Base-by-base conservation (phyloP, 306 rosid genomes). In the Cicer pinnatifidum region DNA sequence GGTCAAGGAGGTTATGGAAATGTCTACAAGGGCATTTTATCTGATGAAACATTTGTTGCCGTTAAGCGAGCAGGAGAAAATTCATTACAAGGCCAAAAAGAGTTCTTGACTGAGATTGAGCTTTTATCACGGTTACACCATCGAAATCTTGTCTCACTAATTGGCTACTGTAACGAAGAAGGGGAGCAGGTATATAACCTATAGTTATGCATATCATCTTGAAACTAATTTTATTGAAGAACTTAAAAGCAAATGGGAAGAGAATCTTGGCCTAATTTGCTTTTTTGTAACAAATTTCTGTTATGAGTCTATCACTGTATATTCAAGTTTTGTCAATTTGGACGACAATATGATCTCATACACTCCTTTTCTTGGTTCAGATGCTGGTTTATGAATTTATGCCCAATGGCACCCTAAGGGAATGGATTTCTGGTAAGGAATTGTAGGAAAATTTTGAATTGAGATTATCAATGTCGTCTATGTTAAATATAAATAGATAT, bases 1-100 rank as follows among this genome's bases (percentile, higher is more conserved):
- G 98, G 98, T 17, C 94, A 54, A 87, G 98, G 98, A 84, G 98
- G 98, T 67, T 94, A 94, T 73, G 98, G 98, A 63, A 94, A 81
- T 82, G 99, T 95, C 77, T 95, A 95, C 66, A 90, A 66, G 83
- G 99, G 99, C 52, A 70, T 83, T 81, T 75, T 95, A 11, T 80
- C 81, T 7, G 84, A 90, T 84, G 87, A 81, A 41, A 83, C 81
- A 41, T 63, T 72, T 41, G 96, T 91, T 47, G 99, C 99, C 53
- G 50, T 95, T 72, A 95, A 95, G 83, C 85, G 96, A 41, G 99
- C 92, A 23, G 93, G 87, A 76, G 93, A 81, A 85, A 90, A 88
- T 80, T 95, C 99, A 61, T 80, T 95, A 38, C 99, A 95, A 80
- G 99, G 99, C 44, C 88, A 88, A 74, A 91, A 81, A 60, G 97